Evolutionary conservation across 2,329 filamentous ascomycete genomes (phyloP), one percentile per base, ranked within the genome.

Genomic region (Aspergillus sp.): DNA sequence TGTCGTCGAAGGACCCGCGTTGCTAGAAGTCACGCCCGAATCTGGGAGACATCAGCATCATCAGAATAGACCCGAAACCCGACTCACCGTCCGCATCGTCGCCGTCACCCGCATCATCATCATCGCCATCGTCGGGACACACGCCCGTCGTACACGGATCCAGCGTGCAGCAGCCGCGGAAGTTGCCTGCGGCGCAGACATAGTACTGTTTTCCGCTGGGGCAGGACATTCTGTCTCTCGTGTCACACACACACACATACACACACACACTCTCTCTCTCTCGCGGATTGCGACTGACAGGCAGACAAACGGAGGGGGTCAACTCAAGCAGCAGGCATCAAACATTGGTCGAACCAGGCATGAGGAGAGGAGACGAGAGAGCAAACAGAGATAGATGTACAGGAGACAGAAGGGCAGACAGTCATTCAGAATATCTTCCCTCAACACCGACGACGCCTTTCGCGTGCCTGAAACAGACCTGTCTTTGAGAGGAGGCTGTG

Each of bases 81-180:
- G n/a, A n/a, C n/a, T n/a, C n/a, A n/a, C n/a, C n/a, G n/a, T n/a
- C n/a, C n/a, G n/a, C n/a, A n/a, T n/a, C n/a, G n/a, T n/a, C n/a
- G n/a, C n/a, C n/a, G n/a, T n/a, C n/a, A 26, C 11, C 8, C 10
- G 24, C 8, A 17, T 7, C 15, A 8, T n/a, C 25, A 26, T 8
- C 26, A 26, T 13, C 26, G 11, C 35, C 29, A 17, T 45, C 38
- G 20, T 53, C 51, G 7, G 47, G 48, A 44, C 56, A 60, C 2
- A 48, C 22, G 1, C 52, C 53, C 19, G 34, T 35, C 8, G 36
- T 40, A 34, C 57, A 58, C 15, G 56, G 53, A 35, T 58, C 43
- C 10, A 41, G 41, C 7, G 52, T 52, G 29, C 57, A 60, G 33
- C 57, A 60, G 27, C 56, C 57, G 19, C 24, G 36, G 31, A 46